Base-by-base conservation (phyloP, 495 filamentous ascomycete species). In the Neurospora pannonica region DNA sequence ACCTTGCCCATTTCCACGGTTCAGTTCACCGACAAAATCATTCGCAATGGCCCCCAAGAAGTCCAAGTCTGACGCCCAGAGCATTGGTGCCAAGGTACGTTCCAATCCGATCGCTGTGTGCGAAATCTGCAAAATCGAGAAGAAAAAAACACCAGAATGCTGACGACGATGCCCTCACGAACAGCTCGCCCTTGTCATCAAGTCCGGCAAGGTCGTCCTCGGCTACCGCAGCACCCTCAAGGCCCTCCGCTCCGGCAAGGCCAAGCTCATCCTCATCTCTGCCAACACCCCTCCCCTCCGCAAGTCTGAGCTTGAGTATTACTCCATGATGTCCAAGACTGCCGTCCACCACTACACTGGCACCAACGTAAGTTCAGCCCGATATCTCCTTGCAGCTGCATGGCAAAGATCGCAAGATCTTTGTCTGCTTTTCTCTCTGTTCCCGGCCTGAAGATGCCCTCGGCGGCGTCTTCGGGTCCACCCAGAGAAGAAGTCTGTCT, bases 201-300 rank as follows among this genome's bases (percentile, higher is more conserved):
- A 97, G 90, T 93, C 90, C 74, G 95, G 94, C 79, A 97, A 97
- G 87, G 91, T 81, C 72, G 78, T 80, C 37, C 76, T 97, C 76
- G 96, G 96, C 78, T 96, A 97, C 90, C 95, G 97, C 86, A 95
- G 92, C 74, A 97, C 94, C 81, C 92, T 98, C 84, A 99, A 99
- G 91, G 90, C 90, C 73, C 91, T 99, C 78, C 94, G 96, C 81
- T 90, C 89, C 72, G 92, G 92, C 81, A 94, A 94, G 86, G 90
- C 90, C 78, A 92, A 92, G 88, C 86, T 92, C 38, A 88, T 91
- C 79, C 88, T 97, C 38, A 81, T 81, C 48, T 91, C 94, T 75
- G 94, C 92, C 86, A 98, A 99, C 89, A 97, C 94, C 75, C 96
- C 96, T 80, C 95, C 96, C 79, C 91, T 99, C 73, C 89, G 94